Conservation (phyloP, 208 protist genomes). For the Trichomonas gallinae region DNA sequence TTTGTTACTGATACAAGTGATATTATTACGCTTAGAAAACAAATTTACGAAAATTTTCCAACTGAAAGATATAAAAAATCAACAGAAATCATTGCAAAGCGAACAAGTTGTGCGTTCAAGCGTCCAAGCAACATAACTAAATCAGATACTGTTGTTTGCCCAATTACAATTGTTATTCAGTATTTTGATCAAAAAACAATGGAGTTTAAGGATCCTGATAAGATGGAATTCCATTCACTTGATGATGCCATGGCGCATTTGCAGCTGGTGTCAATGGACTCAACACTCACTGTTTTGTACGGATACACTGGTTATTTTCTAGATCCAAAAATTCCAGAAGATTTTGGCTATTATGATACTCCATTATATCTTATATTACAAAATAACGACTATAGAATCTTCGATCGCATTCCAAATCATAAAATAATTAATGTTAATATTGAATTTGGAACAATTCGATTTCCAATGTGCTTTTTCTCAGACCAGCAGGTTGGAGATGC, state of each 20-base stretch:
- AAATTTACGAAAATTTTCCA: background rate
- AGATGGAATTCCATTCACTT: background rate
- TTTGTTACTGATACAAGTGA: background rate
- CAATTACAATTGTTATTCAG: background rate
- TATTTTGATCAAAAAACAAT: background rate
- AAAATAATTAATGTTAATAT: background rate
- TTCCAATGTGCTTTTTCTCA: background rate
- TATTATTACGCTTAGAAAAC: background rate
- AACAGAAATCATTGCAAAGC: background rate
- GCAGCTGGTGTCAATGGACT: background rate
- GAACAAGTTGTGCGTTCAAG: background rate
- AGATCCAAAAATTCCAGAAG: background rate
- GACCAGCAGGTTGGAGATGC: background rate
- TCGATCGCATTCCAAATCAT: background rate
- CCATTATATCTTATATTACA: background rate
- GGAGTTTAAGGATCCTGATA: background rate
- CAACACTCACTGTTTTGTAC: background rate
- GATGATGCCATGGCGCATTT: background rate
- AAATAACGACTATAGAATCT: background rate
- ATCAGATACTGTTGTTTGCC: background rate
- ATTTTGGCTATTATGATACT: background rate
- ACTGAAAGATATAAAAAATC: background rate
- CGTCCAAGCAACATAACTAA: background rate
- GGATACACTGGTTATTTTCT: background rate
- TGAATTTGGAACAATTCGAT: background rate